These are phyloP conservation scores for Vaccinium myrtillus DNA, from an alignment of 148 eudicot species.

Conservation along the genomic window DNA sequence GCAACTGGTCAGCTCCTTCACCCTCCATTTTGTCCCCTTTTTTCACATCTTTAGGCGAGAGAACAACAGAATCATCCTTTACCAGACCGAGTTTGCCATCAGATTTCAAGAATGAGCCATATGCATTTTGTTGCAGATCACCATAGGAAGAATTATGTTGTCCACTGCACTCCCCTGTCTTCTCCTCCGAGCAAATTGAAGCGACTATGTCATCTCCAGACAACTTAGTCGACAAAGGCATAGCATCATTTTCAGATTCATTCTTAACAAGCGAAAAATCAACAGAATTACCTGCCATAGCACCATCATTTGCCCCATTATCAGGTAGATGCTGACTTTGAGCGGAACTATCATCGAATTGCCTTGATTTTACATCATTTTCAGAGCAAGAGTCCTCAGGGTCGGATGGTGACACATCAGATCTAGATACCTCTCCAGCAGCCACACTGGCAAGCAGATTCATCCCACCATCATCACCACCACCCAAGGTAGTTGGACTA, in stretches of 20 bases:
- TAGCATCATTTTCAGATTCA: conserved; percentile 3
- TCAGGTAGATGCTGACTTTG: not conserved
- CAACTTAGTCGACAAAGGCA: conserved; percentile 7
- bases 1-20: conserved; percentile 15
- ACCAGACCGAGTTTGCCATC: conserved; percentile 3
- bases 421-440: conserved; percentile 74
- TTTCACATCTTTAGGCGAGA: conserved; percentile 23
- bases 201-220: conserved; percentile 20
- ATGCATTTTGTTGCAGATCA: conserved; percentile 11
- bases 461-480: conserved; percentile 85
- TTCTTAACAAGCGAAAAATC: not conserved
- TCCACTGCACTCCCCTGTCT: conserved; percentile 13
- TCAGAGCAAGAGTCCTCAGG: conserved; percentile 43
- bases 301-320: conserved; percentile 14
- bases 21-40: not conserved
- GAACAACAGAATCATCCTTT: conserved; percentile 16
- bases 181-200: conserved; percentile 12
- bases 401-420: conserved; percentile 47
- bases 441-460: conserved; percentile 97
- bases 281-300: conserved; percentile 14
- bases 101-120: not conserved
- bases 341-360: conserved; percentile 26
- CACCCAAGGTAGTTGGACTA: conserved; percentile 35
- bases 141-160: not conserved
- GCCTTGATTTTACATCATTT: conserved; percentile 26